A percentile compares a stretch with the other conserved stretches of the same genome.
Conservation (phyloP, 257 asterid genomes). For the Primulina tabacum region DNA sequence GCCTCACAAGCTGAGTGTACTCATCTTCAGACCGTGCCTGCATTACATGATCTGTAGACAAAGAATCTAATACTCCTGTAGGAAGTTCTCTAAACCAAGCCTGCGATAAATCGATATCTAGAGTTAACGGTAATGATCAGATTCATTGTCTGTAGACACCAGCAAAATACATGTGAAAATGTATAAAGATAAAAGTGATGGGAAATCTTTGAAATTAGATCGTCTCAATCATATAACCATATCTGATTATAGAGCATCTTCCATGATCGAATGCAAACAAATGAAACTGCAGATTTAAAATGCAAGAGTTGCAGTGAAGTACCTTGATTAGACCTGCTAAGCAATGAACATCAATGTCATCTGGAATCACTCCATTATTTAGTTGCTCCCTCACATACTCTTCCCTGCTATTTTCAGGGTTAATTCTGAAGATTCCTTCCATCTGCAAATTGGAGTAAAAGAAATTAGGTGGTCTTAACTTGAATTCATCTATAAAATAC, state of each 20-base stretch:
- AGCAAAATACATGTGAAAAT: not conserved
- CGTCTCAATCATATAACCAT: not conserved
- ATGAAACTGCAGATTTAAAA: not conserved
- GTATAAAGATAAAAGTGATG: not conserved
- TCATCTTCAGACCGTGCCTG: constrained; percentile 50
- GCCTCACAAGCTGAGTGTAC: constrained; percentile 45
- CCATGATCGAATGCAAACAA: not conserved
- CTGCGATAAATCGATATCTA: not conserved
- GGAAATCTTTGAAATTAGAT: not conserved
- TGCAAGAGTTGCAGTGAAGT: not conserved
- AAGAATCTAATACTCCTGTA: constrained; percentile 48
- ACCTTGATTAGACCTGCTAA: constrained; percentile 49
- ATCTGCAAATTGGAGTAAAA: constrained; percentile 25
- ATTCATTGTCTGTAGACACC: not conserved
- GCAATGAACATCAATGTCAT: constrained; percentile 40
- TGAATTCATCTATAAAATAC: not conserved
- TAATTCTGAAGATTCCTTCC: constrained; percentile 46
- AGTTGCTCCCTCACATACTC: constrained; percentile 39
- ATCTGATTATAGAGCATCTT: not conserved
- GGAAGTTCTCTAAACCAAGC: constrained; percentile 75
- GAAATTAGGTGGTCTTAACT: not conserved
- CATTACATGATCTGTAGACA: constrained; percentile 54
- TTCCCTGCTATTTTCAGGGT: constrained; percentile 39
- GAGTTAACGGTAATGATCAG: too few relatives aligned
- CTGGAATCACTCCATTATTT: constrained; percentile 35